These are phyloP conservation scores for Aspergillus indologenus DNA, from an alignment of 495 filamentous ascomycete genomes.

Conservation along the genomic window DNA sequence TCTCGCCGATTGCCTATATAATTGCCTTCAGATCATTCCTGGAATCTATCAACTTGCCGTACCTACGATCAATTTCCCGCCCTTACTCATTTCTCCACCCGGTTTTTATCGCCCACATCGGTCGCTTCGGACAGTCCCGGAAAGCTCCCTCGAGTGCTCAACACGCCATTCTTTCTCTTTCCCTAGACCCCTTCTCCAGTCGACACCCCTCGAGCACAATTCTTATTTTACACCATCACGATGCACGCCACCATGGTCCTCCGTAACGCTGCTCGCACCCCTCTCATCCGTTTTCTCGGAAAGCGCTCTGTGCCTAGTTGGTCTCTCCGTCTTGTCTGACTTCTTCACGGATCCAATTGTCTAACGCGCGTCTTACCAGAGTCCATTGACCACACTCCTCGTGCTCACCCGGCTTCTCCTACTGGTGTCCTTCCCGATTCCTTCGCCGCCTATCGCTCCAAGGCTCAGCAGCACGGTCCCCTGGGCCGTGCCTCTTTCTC, in stretches of 20 bases:
- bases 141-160: conserved; percentile 17
- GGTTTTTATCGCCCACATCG: conserved; percentile 18
- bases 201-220: conserved; percentile 7
- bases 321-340: conserved; percentile 26
- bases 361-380: conserved; percentile 40
- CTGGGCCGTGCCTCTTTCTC: conserved; percentile 50
- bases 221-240: conserved; percentile 23
- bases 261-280: conserved; percentile 67
- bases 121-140: conserved; percentile 36
- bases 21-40: neutral
- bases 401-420: conserved; percentile 64
- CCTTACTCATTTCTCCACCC: conserved; percentile 5
- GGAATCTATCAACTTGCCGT: neutral
- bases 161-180: conserved; percentile 25
- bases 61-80: neutral
- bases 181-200: conserved; percentile 16
- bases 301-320: conserved; percentile 79
- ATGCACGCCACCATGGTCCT: conserved; percentile 69
- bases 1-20: neutral
- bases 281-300: conserved; percentile 89
- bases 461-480: conserved; percentile 92
- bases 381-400: conserved; percentile 67
- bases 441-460: conserved; percentile 87
- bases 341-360: neutral
- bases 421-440: conserved; percentile 58